phyloP scores from a whole-genome alignment of 1,139 yeast genomes.

The Pneumocystis wakefieldiae region DNA sequence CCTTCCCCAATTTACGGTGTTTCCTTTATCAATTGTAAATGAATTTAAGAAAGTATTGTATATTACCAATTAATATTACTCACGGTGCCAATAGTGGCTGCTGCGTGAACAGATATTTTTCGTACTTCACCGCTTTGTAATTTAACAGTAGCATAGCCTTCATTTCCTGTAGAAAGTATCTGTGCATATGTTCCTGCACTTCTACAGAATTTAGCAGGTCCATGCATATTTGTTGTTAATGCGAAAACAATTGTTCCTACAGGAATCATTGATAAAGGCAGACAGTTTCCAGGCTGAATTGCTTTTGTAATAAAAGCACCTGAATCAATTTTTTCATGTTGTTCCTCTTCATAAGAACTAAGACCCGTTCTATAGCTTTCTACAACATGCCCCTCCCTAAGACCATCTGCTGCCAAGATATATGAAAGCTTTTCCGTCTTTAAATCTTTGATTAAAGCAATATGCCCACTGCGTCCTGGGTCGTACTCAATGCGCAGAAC shows the following conservation, averaged over 20 bases:
- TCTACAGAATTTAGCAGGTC: constrained; percentile 85
- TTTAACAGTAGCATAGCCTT: constrained; percentile 59
- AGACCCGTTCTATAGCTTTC: constrained; percentile 81
- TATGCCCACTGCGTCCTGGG: constrained; percentile 88
- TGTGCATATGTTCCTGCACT: constrained; percentile 94
- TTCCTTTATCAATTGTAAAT: not conserved
- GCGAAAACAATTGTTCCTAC: constrained; percentile 83
- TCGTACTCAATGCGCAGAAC: constrained; percentile 89
- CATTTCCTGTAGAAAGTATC: constrained; percentile 60
- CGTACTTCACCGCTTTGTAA: constrained; percentile 90
- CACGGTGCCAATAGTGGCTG: constrained; percentile 88
- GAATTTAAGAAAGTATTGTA: not conserved
- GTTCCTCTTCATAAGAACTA: constrained; percentile 49
- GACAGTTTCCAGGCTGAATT: constrained; percentile 85
- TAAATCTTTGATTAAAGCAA: constrained; percentile 63
- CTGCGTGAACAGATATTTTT: constrained; percentile 67
- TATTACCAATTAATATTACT: constrained; percentile 84
- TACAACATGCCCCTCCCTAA: constrained; percentile 80
- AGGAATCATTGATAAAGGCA: constrained; percentile 84
- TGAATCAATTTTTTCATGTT: constrained; percentile 79
- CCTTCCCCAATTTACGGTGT: constrained; percentile 82
- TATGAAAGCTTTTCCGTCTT: constrained; percentile 54
- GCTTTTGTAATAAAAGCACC: constrained; percentile 79
- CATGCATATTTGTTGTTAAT: constrained; percentile 59
- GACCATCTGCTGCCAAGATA: constrained; percentile 80